Evolutionary conservation across 768 basidiomycete genomes (phyloP), one percentile per base, ranked within the genome.

Genomic region (Phanerochaete sordida): DNA sequence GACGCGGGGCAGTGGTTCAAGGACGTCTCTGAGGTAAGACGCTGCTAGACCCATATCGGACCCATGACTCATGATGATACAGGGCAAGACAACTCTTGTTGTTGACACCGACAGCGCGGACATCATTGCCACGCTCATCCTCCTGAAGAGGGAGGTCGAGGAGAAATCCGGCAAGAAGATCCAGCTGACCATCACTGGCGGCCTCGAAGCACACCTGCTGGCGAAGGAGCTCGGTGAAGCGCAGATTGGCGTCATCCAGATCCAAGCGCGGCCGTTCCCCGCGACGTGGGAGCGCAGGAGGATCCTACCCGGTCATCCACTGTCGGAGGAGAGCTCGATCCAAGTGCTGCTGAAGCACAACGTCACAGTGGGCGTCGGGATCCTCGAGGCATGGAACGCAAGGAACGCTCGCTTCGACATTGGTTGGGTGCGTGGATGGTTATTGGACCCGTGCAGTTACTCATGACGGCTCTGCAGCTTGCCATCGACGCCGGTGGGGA

Each of bases 81-180:
- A 88, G 80, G 87, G 89, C 13, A 62, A 73, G 21, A 68, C 87
- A 0, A 83, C 88, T 0, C 74, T 95, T 19, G 88, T 92, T 1
- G 71, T 93, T 21, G 73, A 81, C 1, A 86, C 84, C 15, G 77
- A 87, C 59, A 89, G 80, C 65, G 90, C 89, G 9, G 92, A 94
- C 69, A 77, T 87, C 54, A 93, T 94, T 68, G 84, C 88, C 0
- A 81, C 84, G 0, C 72, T 94, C 15, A 73, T 95, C 43, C 66
- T 63, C 3, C 80, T 94, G 61, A 88, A 86, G 69, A 65, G 65
- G 11, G 81, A 85, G 52, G 78, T 81, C 23, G 82, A 87, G 51
- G 64, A 50, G 8, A 60, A 61, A n/a, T 70, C 68, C 7, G 69
- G 72, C 11, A 58, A 61, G 0, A 65, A 56, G 0, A 67, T 75